These are phyloP conservation scores for Boletus coccyginus DNA, from an alignment of 768 basidiomycete genomes.

Conservation along the genomic window DNA sequence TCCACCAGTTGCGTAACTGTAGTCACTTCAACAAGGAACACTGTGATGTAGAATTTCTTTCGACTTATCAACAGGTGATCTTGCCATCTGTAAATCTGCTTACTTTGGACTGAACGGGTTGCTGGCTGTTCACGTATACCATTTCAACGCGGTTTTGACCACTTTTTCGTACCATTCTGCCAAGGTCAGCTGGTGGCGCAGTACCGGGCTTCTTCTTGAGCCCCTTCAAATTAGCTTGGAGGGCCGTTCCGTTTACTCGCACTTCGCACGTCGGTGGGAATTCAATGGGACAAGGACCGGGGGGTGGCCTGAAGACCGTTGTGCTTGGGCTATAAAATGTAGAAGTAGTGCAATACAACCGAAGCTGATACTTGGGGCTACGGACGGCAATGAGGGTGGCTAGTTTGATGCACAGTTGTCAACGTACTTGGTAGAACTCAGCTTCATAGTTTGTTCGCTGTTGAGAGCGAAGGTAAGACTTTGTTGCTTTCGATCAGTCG, in stretches of 20 bases:
- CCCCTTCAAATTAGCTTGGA: constrained; percentile 80
- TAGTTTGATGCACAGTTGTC: neutral
- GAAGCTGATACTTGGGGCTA: constrained; percentile 74
- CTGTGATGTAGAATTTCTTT: constrained; percentile 90
- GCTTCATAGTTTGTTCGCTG: constrained; percentile 59
- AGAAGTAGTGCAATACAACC: constrained; percentile 87
- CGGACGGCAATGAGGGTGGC: constrained; percentile 9
- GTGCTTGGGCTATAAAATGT: constrained; percentile 57
- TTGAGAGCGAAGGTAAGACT: constrained; percentile 61
- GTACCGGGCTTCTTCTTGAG: constrained; percentile 95
- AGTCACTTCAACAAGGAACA: constrained; percentile 81
- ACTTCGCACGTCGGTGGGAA: constrained; percentile 93
- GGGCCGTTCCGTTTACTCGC: constrained; percentile 68
- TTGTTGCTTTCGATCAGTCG: constrained; percentile 73
- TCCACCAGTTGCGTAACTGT: constrained; percentile 68
- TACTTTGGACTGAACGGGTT: constrained; percentile 72
- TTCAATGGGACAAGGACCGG: constrained; percentile 72
- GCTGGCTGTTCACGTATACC: constrained; percentile 87
- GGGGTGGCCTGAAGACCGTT: constrained; percentile 49
- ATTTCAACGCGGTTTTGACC: constrained; percentile 74
- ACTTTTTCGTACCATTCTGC: constrained; percentile 37
- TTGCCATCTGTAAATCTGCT: constrained; percentile 10
- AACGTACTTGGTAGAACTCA: constrained; percentile 55
- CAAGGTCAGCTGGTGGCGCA: constrained; percentile 82
- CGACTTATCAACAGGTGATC: constrained; percentile 35